Evolutionary conservation across 2,329 filamentous ascomycete species (phyloP).

Genomic region (Ophiocordyceps camponoti-saundersi): DNA sequence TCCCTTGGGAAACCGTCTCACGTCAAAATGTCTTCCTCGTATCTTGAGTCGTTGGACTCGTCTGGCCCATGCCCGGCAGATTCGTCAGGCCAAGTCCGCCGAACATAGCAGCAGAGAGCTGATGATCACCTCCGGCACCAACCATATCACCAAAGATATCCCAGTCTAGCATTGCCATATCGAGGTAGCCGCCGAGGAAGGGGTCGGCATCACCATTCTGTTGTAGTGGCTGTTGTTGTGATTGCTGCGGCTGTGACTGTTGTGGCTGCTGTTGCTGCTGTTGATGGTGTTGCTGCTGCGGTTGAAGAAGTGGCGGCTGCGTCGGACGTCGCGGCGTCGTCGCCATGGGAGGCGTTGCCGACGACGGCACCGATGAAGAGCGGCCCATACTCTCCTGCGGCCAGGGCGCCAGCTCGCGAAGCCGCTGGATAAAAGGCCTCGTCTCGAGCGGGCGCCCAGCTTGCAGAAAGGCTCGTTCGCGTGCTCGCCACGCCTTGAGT

Average conservation of each 20-base stretch:
- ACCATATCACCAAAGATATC: slow-evolving; percentile 23
- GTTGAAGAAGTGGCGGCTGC: slow-evolving; percentile 8
- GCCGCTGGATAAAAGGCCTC: slow-evolving; percentile 27
- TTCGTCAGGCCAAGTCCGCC: slow-evolving; percentile 12
- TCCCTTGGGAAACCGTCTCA: no score
- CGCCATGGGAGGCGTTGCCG: slow-evolving; percentile 9
- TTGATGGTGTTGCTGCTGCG: slow-evolving; percentile 3
- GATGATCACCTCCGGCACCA: slow-evolving; percentile 11
- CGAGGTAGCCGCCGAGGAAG: slow-evolving; percentile 25
- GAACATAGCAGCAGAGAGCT: slow-evolving; percentile 15
- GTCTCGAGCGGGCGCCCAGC: slow-evolving; percentile 20
- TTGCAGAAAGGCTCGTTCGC: slow-evolving; percentile 23
- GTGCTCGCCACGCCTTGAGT: slow-evolving; percentile 34
- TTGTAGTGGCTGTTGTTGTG: slow-evolving; percentile 1
- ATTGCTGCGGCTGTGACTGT: slow-evolving; percentile 1
- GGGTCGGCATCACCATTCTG: slow-evolving; percentile 17
- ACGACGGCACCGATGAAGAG: slow-evolving; percentile 11
- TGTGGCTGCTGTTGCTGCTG: slow-evolving; percentile 3
- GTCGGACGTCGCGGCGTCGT: neutral
- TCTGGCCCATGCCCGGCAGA: slow-evolving; percentile 5
- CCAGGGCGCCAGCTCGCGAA: slow-evolving; percentile 23
- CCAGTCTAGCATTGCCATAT: slow-evolving; percentile 26
- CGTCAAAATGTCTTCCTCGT: neutral
- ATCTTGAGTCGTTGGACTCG: neutral
- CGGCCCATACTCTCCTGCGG: slow-evolving; percentile 14